Conservation (phyloP, 2,329 filamentous ascomycete genomes). For the Berkeleyomyces basicola region DNA sequence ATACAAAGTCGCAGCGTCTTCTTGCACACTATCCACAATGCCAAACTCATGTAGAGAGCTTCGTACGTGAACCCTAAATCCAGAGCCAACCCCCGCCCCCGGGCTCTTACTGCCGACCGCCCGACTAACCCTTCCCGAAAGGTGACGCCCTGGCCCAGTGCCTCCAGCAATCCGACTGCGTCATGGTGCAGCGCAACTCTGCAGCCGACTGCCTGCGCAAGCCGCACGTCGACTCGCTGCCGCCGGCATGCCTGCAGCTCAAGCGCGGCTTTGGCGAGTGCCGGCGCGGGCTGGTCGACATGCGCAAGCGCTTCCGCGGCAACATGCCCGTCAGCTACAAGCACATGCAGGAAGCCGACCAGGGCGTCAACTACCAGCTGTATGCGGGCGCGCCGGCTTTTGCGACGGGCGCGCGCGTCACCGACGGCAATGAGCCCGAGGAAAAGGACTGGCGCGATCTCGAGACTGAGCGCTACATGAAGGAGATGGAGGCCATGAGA, state of each 20-base stretch:
- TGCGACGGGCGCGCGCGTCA: constrained; percentile 43
- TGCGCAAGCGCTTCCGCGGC: constrained; percentile 94
- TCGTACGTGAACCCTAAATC: constrained; percentile 40
- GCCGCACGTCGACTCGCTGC: constrained; percentile 66
- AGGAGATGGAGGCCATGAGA: constrained; percentile 17
- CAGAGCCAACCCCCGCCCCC: constrained; percentile 4
- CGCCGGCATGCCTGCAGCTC: constrained; percentile 78
- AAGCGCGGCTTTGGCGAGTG: constrained; percentile 89
- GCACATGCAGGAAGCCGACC: constrained; percentile 43
- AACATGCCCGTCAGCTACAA: constrained; percentile 67
- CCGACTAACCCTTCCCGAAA: constrained; percentile 23
- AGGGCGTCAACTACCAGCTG: constrained; percentile 47
- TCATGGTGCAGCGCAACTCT: constrained; percentile 77
- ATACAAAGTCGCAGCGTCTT: no score
- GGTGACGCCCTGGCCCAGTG: constrained; percentile 85
- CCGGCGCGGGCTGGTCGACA: constrained; percentile 91
- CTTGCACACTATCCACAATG: constrained; percentile 36
- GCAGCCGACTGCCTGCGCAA: constrained; percentile 77
- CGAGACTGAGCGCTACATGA: constrained; percentile 45
- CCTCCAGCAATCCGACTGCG: constrained; percentile 90
- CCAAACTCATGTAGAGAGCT: constrained; percentile 95
- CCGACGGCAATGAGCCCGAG: constrained; percentile 48
- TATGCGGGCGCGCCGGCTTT: constrained; percentile 66
- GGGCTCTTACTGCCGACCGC: not conserved
- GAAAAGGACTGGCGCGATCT: constrained; percentile 45